Percentiles rank a stretch among this genome's conserved stretches.
These are phyloP conservation scores for Xylariomycetidae sp. DNA, from an alignment of 2,329 filamentous ascomycete species.

Conservation along the genomic window DNA sequence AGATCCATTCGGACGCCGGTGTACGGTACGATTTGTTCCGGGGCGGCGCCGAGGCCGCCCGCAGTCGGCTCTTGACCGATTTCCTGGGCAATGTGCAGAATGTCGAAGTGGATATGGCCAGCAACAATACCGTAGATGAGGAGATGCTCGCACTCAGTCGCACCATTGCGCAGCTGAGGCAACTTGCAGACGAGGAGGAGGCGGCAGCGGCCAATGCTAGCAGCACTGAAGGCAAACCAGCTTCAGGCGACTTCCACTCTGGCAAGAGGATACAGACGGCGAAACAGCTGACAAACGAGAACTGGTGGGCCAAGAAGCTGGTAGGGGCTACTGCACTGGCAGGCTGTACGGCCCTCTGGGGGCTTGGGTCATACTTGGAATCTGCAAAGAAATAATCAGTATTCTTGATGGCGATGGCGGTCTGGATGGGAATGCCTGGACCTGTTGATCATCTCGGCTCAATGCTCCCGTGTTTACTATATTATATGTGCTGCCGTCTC, in stretches of 20 bases:
- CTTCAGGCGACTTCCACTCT: slow-evolving; percentile 8
- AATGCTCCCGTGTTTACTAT: not conserved
- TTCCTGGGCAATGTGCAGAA: slow-evolving; percentile 99
- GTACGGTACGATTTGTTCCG: slow-evolving; percentile 93
- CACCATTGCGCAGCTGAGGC: slow-evolving; percentile 51
- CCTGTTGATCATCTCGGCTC: not conserved
- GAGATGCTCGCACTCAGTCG: slow-evolving; percentile 72
- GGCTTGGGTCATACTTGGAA: slow-evolving; percentile 47
- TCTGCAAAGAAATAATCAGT: slow-evolving; percentile 17
- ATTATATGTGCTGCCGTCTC: too few relatives aligned
- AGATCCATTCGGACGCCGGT: slow-evolving; percentile 90
- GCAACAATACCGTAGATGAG: slow-evolving; percentile 56
- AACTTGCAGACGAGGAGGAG: slow-evolving; percentile 41
- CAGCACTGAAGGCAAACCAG: slow-evolving; percentile 17
- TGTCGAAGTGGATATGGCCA: slow-evolving; percentile 73
- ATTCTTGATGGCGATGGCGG: not conserved
- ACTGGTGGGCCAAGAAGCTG: slow-evolving; percentile 62
- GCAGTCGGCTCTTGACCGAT: slow-evolving; percentile 81
- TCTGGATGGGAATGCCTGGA: slow-evolving; percentile 1
- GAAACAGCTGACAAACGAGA: slow-evolving; percentile 58
- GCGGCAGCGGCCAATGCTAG: slow-evolving; percentile 22
- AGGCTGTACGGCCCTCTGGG: slow-evolving; percentile 57
- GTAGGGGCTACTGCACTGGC: slow-evolving; percentile 55
- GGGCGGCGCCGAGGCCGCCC: slow-evolving; percentile 70
- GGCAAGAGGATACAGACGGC: slow-evolving; percentile 40